phyloP scores from a whole-genome alignment of 176 grass and related monocot genomes.

The Luzula sylvatica region DNA sequence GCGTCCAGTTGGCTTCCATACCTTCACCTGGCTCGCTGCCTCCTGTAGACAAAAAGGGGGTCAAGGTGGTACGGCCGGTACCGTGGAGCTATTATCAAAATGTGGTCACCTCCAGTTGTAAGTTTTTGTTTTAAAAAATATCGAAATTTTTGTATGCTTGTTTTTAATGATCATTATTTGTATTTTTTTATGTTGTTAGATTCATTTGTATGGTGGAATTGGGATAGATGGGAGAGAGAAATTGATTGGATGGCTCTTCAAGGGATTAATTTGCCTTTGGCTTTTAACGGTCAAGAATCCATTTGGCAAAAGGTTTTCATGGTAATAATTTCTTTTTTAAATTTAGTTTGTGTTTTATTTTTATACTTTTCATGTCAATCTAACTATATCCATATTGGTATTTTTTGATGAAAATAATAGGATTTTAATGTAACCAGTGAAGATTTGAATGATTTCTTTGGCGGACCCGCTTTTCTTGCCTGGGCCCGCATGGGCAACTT shows the following conservation, averaged over 20 bases:
- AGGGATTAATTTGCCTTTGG: conserved; percentile 95
- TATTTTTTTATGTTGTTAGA: conserved; percentile 46
- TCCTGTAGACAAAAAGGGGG: conserved; percentile 35
- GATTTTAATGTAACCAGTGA: conserved; percentile 64
- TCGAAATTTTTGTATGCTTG: no score
- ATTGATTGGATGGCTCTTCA: conserved; percentile 99
- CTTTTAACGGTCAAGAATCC: conserved; percentile 86
- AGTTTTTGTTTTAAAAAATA: conserved; percentile 16
- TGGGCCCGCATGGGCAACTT: conserved; percentile 99
- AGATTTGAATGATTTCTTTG: conserved; percentile 84
- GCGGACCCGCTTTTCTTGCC: conserved; percentile 91
- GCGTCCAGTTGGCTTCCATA: conserved; percentile 51
- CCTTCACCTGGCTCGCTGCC: conserved; percentile 56
- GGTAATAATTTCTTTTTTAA: conserved; percentile 32
- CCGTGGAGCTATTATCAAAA: conserved; percentile 98
- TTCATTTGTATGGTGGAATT: conserved; percentile 89
- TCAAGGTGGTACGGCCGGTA: conserved; percentile 83
- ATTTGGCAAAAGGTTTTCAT: conserved; percentile 92
- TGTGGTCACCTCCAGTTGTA: conserved; percentile 95
- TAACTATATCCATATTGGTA: no score
- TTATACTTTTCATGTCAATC: neutral
- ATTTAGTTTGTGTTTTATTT: conserved; percentile 1
- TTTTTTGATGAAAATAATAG: conserved; percentile 30
- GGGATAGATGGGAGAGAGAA: conserved; percentile 97
- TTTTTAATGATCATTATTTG: conserved; percentile 13